Percentiles rank a stretch among this genome's conserved stretches.
These are phyloP conservation scores for Pulveroboletus ravenelii DNA, from an alignment of 768 basidiomycete genomes.

Conservation along the genomic window DNA sequence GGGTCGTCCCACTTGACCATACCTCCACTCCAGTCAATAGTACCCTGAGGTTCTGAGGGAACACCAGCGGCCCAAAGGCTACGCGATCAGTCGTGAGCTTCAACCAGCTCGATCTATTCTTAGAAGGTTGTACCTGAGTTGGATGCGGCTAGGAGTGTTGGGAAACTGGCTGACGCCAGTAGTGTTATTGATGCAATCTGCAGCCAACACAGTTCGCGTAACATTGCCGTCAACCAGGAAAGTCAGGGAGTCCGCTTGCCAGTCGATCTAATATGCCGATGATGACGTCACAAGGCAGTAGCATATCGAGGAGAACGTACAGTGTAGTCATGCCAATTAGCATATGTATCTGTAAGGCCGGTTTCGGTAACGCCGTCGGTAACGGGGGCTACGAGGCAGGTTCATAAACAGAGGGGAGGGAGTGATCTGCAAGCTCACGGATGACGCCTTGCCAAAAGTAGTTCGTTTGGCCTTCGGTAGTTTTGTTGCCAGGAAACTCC, in stretches of 20 bases:
- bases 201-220: constrained; percentile 63
- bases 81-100: constrained; percentile 2
- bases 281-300: neutral
- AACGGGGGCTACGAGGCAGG: constrained; percentile 32
- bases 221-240: constrained; percentile 68
- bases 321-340: constrained; percentile 72
- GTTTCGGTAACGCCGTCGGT: constrained; percentile 47
- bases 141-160: constrained; percentile 73
- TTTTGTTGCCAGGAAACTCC: constrained; percentile 70
- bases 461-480: constrained; percentile 70
- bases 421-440: constrained; percentile 38
- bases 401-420: neutral
- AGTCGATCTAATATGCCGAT: constrained; percentile 56
- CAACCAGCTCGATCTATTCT: neutral
- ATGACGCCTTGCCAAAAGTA: constrained; percentile 74
- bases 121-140: constrained; percentile 55
- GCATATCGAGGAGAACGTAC: constrained; percentile 35
- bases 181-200: constrained; percentile 46
- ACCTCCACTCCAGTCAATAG: constrained; percentile 75
- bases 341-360: constrained; percentile 58
- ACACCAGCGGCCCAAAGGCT: constrained; percentile 85
- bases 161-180: constrained; percentile 66
- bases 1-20: constrained; percentile 79
- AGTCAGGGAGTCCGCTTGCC: constrained; percentile 63
- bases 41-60: constrained; percentile 53